These are phyloP conservation scores for Puccinia polysora DNA, from an alignment of 1,284 basidiomycete species.

Conservation along the genomic window DNA sequence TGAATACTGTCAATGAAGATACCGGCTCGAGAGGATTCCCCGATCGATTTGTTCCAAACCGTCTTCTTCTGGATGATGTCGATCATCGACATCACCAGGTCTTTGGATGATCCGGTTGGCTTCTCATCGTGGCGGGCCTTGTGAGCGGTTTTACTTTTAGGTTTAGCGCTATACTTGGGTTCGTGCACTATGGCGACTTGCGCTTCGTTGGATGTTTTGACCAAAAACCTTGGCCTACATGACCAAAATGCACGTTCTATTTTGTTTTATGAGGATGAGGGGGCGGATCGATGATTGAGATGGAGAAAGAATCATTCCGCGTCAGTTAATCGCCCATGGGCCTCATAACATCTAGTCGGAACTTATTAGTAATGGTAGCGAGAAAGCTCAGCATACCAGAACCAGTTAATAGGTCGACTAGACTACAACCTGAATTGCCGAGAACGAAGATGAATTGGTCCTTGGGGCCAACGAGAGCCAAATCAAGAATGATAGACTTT, in stretches of 20 bases:
- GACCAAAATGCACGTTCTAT: conserved; percentile 31
- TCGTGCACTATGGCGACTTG: conserved; percentile 4
- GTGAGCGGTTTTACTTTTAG: neutral
- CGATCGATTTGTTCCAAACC: conserved; percentile 6
- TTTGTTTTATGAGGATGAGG: too few relatives aligned
- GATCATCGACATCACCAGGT: conserved; percentile 1
- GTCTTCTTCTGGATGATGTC: conserved; percentile 19
- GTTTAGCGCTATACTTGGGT: neutral
- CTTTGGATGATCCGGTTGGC: neutral
- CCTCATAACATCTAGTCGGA: too few relatives aligned
- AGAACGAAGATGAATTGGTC: conserved; percentile 20
- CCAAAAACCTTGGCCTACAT: conserved; percentile 12
- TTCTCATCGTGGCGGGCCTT: too few relatives aligned
- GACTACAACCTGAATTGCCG: neutral
- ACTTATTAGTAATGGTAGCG: neutral
- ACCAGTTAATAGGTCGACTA: conserved; percentile 18
- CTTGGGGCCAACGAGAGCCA: conserved; percentile 11
- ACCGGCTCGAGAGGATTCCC: neutral
- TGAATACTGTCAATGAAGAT: neutral
- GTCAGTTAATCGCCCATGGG: too few relatives aligned
- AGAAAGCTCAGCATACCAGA: conserved; percentile 2
- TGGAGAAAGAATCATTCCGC: too few relatives aligned
- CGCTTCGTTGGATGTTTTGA: conserved; percentile 12
- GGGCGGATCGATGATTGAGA: too few relatives aligned
- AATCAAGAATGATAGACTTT: conserved; percentile 2